Evolutionary conservation across 73 alveolate species (phyloP).

Genomic region (Paramecium caudatum): DNA sequence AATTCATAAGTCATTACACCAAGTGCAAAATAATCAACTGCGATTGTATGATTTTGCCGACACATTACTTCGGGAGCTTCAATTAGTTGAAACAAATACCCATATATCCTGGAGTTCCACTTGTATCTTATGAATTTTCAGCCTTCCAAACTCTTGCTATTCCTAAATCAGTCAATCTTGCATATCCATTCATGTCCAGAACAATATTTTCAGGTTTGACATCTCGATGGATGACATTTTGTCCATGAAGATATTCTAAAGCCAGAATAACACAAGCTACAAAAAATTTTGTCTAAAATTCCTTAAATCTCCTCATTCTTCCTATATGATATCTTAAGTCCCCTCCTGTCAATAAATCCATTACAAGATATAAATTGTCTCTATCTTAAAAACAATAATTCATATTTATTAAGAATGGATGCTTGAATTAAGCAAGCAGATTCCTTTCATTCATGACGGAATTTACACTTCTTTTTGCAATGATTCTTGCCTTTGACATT

Average conservation of each 20-base stretch:
- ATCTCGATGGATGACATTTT: slow-evolving; percentile 95
- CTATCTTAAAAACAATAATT: slow-evolving; percentile 95
- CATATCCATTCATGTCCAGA: slow-evolving; percentile 90
- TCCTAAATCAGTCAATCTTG: slow-evolving; percentile 95
- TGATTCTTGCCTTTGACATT: slow-evolving; percentile 84
- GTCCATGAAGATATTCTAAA: slow-evolving; percentile 93
- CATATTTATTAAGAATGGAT: slow-evolving; percentile 94
- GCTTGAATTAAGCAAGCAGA: slow-evolving; percentile 80
- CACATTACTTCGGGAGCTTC: slow-evolving; percentile 86
- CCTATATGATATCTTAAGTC: slow-evolving; percentile 96
- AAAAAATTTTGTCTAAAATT: slow-evolving; percentile 92
- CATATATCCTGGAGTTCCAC: slow-evolving; percentile 99
- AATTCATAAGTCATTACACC: slow-evolving; percentile 85
- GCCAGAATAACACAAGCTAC: slow-evolving; percentile 93
- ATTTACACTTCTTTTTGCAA: slow-evolving; percentile 85
- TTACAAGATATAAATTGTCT: slow-evolving; percentile 91
- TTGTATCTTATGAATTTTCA: slow-evolving; percentile 94
- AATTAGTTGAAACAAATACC: slow-evolving; percentile 64
- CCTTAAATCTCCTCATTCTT: slow-evolving; percentile 88
- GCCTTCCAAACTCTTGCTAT: slow-evolving; percentile 89
- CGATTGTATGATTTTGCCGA: slow-evolving; percentile 77
- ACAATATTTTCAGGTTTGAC: slow-evolving; percentile 98
- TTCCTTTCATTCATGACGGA: slow-evolving; percentile 89
- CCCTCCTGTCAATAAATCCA: slow-evolving; percentile 96
- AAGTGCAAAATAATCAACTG: slow-evolving; percentile 82